Evolutionary conservation across 768 basidiomycete species (phyloP), one percentile per base, ranked within the genome.

Genomic region (Rhodocollybia butyracea): DNA sequence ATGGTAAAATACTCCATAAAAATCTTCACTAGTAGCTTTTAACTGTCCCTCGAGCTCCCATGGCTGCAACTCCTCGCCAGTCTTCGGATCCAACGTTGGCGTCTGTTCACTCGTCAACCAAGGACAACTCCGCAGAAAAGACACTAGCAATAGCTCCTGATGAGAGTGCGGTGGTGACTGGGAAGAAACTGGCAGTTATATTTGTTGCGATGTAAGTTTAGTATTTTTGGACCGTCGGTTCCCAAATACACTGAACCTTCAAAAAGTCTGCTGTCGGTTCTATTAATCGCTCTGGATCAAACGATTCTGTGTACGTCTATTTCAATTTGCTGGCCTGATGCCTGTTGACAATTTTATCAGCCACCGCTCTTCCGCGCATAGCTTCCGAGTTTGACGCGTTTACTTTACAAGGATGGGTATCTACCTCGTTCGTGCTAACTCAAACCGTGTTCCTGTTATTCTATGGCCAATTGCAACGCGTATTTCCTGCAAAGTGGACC

Each of bases 281-380:
- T 71, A 36, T 59, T 69, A 39, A 62, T 68, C 54, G 63, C 67
- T 13, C 57, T 71, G 38, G 73, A 76, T 55, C 74, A 76, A 57
- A 67, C 75, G 3, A 76, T 77, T 59, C 60, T 76, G 34, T 66
- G 57, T 29, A 41, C 41, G 58, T 5, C 17, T 26, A 2, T 27
- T n/a, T 22, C 38, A n/a, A 22, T 54, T 60, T 2, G 50, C 51
- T 15, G 11, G 38, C 52, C 58, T 1, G 55, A 55, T 26, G 38
- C 51, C 19, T 26, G 17, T 7, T 52, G 34, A 38, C 13, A 1
- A 8, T 39, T 36, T 40, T 34, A 31, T 42, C 46, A 51, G 59
- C 64, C 17, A 67, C 64, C 17, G 64, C 66, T 19, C 56, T 69
- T n/a, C 67, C 68, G 6, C 45, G 61, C 1, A 71, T 72, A 38